Evolutionary conservation across 2,329 filamentous ascomycete genomes (phyloP), one percentile per base, ranked within the genome.

Genomic region (Xylariomycetidae sp.): DNA sequence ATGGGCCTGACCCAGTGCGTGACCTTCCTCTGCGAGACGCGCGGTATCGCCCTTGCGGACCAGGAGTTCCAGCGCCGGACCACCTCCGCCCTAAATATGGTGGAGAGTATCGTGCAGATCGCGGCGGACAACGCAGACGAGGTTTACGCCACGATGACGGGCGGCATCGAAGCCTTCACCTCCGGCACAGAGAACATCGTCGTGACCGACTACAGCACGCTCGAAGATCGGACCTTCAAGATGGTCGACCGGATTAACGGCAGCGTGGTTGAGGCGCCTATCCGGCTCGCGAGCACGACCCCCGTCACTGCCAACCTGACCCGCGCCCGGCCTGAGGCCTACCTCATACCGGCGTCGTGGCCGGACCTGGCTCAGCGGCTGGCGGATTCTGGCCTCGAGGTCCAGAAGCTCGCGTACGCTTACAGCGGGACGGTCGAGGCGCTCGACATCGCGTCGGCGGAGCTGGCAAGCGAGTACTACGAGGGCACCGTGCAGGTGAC

Each of bases 61-160:
- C 50, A 53, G 37, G 48, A 53, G 26, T 53, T 51, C 31, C 48
- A 50, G 38, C 38, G 50, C 9, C 45, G 49, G 5, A 48, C 50
- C 7, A 41, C 50, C 4, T 49, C 50, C n/a, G 48, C 46, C 14
- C 30, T 52, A 16, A 46, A 39, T 14, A 52, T 51, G 50, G 44
- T 50, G 5, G 36, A 46, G 25, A 40, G 44, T 32, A 42, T 52
- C 5, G 30, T 53, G n/a, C 44, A 53, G 16, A 44, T 48, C 31
- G 49, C 49, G n/a, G 33, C 35, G 7, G 48, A 47, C 33, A 43
- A 50, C 15, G 23, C 36, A 7, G 44, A 46, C 8, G 36, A 45
- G 16, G 47, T 53, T 17, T 42, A 50, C 32, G 30, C 31, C 8
- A 48, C 42, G 7, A 44, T 51, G n/a, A 33, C 50, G 29, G 41